Conservation (phyloP, 164 flowering plant genomes). For the Saururus chinensis region DNA sequence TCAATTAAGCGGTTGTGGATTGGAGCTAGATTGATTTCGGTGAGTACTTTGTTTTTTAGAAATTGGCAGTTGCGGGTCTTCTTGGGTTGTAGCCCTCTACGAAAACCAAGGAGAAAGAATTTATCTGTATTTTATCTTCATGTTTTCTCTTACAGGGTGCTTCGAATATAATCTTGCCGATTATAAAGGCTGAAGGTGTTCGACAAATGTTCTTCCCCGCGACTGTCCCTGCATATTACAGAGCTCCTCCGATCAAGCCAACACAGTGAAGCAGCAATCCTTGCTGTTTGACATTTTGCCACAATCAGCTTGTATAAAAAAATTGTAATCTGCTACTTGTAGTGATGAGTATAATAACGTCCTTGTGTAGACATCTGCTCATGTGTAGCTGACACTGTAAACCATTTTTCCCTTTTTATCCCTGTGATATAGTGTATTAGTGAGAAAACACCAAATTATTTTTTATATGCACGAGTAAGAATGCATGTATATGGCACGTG, state of each 20-base stretch:
- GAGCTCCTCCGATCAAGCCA: slow-evolving; percentile 28
- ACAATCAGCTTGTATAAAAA: not conserved
- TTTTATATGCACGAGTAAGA: too few relatives aligned
- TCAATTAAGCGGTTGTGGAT: slow-evolving; percentile 76
- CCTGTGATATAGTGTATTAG: too few relatives aligned
- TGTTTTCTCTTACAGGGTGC: slow-evolving; percentile 36
- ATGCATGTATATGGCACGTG: too few relatives aligned
- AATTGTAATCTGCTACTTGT: not conserved
- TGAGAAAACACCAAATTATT: too few relatives aligned
- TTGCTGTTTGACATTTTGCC: not conserved
- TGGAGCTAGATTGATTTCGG: slow-evolving; percentile 74
- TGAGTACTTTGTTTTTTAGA: slow-evolving; percentile 15
- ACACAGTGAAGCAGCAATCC: not conserved
- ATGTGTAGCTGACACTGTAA: not conserved
- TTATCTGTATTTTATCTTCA: slow-evolving; percentile 2
- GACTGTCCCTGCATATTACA: slow-evolving; percentile 50
- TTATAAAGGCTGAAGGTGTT: slow-evolving; percentile 71
- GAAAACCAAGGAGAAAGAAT: too few relatives aligned
- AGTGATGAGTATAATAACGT: not conserved
- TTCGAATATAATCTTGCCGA: slow-evolving; percentile 63
- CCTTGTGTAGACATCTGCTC: not conserved
- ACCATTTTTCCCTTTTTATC: too few relatives aligned
- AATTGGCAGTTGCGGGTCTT: not conserved
- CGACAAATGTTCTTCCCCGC: slow-evolving; percentile 80
- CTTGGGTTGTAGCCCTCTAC: not conserved